Evolutionary conservation across 2,329 filamentous ascomycete species (phyloP), one percentile per base, ranked within the genome.

Genomic region (Pseudocercospora cruenta): DNA sequence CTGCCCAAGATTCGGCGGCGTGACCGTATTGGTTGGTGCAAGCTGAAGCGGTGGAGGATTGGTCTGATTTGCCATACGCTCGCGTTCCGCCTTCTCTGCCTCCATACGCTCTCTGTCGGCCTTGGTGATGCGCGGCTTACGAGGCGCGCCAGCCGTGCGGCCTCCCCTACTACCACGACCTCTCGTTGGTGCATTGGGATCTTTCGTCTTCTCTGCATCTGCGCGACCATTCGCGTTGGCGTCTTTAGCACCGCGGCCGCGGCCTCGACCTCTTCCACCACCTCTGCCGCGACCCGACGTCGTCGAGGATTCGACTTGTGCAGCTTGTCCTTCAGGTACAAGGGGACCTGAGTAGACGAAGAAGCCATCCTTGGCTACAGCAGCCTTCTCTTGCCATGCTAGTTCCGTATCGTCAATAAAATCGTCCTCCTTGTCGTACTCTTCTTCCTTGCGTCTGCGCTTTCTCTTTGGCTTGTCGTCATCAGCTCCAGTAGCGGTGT

Each of bases 261-360:
- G 82, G 16, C 85, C 87, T 60, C 86, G 83, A 33, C 85, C 85
- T 53, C 91, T 87, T 21, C 74, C 73, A 16, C 73, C 64, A 6
- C 74, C 74, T 19, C 72, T 62, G 5, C 72, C 71, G 16, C 73
- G 63, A 12, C 70, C 68, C n/a, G 69, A 63, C 14, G 69, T 62
- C 16, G 70, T 65, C 3, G 67, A 74, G 1, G 72, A 71, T 57
- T 77, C 75, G 45, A 77, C 69, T 22, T 73, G 71, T n/a, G 73
- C 72, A 24, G 69, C 94, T 80, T 96, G 91, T 22, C 90, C 91
- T 79, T 96, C 93, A 4, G 91, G 91, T 22, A 98, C 87, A 55
- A 99, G 83, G 8, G 94, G 94, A 3, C 95, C 95, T 67, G 92
- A 96, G 80, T 97, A 99, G 1, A 99, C 95, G 77, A 98, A 99